Evolutionary conservation across 805 yeast genomes (phyloP), one percentile per base, ranked within the genome.

Genomic region (Sporopachydermia lactativora): DNA sequence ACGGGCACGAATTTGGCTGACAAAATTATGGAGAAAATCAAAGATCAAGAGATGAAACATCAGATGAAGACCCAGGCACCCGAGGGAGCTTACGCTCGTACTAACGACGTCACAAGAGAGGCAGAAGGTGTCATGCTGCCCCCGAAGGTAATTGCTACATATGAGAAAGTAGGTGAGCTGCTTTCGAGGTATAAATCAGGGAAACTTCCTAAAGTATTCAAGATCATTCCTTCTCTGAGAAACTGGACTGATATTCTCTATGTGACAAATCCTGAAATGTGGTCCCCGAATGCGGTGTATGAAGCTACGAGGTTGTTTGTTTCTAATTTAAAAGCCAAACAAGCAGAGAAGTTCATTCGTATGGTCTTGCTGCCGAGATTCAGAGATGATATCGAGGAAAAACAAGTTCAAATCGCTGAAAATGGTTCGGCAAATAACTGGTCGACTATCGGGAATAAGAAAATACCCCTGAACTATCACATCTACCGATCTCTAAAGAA

Each of bases 201-300:
- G 39, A 88, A 88, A 60, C 68, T 92, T 41, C 98, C 98, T n/a
- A 88, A 89, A 53, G 72, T 94, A 24, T 92, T 92, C 68, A 92
- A 92, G 57, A 94, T 92, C 39, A 72, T 94, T 42, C 99, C 99
- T 28, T 73, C 94, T 3, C 70, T 92, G 48, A 80, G 73, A 50
- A 89, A 89, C 61, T 92, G 99, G 99, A 86, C 86, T 57, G 97
- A 89, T 57, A 81, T 92, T 24, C 64, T 92, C 28, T 89, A 77
- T 54, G 96, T 92, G 35, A 88, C 97, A 1, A 76, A 85, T 49
- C 98, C 98, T 5, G 86, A 76, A 46, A 64, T 68, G 18, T 92
- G 99, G 99, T 82, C 97, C 14, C 88, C 96, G 14, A 89, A 88
- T 52, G 95, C 92, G 2, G 77, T 81, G 4, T 92, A 80, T 55